Evolutionary conservation across 2,329 filamentous ascomycete species (phyloP), one percentile per base, ranked within the genome.

Genomic region (Didymella glomerata): DNA sequence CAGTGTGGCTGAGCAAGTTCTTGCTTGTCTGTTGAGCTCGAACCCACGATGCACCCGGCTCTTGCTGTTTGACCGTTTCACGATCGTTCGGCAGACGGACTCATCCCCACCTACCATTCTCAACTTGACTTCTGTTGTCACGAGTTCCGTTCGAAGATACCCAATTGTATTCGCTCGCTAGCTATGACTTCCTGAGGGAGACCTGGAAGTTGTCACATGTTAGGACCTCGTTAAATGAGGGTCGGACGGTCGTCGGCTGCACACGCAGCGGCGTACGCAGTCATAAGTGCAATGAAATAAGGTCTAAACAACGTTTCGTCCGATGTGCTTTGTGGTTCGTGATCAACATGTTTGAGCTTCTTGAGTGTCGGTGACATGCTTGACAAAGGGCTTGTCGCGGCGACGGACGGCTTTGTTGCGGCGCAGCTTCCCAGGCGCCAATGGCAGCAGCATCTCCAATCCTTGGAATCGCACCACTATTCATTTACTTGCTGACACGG

Each of bases 1-100:
- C 73, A 76, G 58, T 77, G 75, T 61, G 69, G 71, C 51, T 77
- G 68, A 68, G 54, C 27, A 54, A 10, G 36, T 16, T 18, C 27
- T 45, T 47, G 32, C 36, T 49, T 38, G 45, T 32, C 20, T 30
- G 32, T 46, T 50, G 57, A 34, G 8, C 38, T 44, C 54, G 34
- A 48, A 47, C 22, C 7, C 49, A 54, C 42, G 49, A 46, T 40
- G 27, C 27, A 36, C 57, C 55, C 46, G 49, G 47, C 58, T 64
- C 50, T 63, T 65, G 54, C 47, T 48, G 36, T 28, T 18, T 52
- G n/a, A 52, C 28, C 30, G 57, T 54, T 41, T 62, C 46, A 65
- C 62, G 52, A 54, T 71, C 68, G 63, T 60, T 68, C 64, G 55
- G 49, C 34, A 48, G 16, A 14, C 13, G 27, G 30, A 34, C 34